Evolutionary conservation across 768 basidiomycete genomes (phyloP).

Genomic region (Gelatoporia subvermispora): DNA sequence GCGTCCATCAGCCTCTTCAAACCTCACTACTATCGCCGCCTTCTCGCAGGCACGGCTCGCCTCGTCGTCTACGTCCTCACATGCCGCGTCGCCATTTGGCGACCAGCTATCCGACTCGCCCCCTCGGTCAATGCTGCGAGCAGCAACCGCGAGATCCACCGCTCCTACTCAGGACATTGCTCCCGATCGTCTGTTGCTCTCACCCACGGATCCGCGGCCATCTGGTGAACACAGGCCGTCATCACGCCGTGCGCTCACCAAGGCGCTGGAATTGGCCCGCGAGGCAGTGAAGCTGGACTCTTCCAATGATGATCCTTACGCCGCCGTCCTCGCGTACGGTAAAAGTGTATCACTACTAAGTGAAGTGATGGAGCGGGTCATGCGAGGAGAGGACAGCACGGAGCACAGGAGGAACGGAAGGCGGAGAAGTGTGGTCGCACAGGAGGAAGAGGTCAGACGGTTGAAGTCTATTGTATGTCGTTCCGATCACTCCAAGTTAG

Average conservation of each 20-base stretch:
- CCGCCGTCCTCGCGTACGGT: slow-evolving; percentile 85
- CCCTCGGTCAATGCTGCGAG: slow-evolving; percentile 45
- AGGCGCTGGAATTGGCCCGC: slow-evolving; percentile 81
- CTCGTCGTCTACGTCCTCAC: slow-evolving; percentile 18
- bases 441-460: slow-evolving; percentile 84
- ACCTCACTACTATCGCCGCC: slow-evolving; percentile 53
- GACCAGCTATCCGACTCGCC: slow-evolving; percentile 57
- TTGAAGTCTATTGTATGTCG: slow-evolving; percentile 81
- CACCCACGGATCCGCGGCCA: slow-evolving; percentile 35
- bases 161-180: slow-evolving; percentile 33
- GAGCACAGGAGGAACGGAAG: slow-evolving; percentile 56
- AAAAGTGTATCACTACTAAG: slow-evolving; percentile 82
- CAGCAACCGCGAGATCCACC: slow-evolving; percentile 15
- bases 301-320: slow-evolving; percentile 83
- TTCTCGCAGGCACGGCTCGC: slow-evolving; percentile 52
- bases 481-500: background rate
- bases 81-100: slow-evolving; percentile 26
- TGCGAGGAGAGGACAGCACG: slow-evolving; percentile 77
- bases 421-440: slow-evolving; percentile 79
- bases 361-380: slow-evolving; percentile 90
- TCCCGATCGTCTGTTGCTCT: slow-evolving; percentile 39
- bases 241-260: slow-evolving; percentile 80
- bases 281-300: slow-evolving; percentile 87
- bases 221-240: slow-evolving; percentile 59
- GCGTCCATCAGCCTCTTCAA: slow-evolving; percentile 40